phyloP scores from a whole-genome alignment of 2,329 filamentous ascomycete genomes.

The Penicillium sumatraense region DNA sequence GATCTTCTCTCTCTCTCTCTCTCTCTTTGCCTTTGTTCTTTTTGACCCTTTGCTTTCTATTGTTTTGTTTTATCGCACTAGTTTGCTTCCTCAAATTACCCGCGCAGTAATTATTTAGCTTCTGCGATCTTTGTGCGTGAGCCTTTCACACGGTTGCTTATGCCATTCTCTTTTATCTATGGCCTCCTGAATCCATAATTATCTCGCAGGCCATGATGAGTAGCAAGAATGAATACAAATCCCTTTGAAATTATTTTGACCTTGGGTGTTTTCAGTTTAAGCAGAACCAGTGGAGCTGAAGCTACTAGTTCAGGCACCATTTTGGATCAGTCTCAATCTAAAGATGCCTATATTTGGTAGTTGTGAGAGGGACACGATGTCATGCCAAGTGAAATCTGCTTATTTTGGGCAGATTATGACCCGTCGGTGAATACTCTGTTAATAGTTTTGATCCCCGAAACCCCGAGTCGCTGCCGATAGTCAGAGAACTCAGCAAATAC shows the following conservation, averaged over 20 bases:
- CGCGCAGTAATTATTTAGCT: neutral
- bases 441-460: too few species aligned
- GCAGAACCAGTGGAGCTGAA: neutral
- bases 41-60: neutral
- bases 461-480: too few species aligned
- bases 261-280: neutral
- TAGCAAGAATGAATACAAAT: constrained; percentile 20
- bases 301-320: too few species aligned
- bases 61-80: neutral
- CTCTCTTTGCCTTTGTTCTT: constrained; percentile 8
- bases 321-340: too few species aligned
- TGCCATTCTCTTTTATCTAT: constrained; percentile 9
- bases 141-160: constrained; percentile 11
- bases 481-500: too few species aligned
- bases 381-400: too few species aligned
- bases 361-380: too few species aligned
- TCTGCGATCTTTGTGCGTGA: neutral
- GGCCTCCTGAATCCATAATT: constrained; percentile 9
- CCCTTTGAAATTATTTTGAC: neutral
- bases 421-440: too few species aligned
- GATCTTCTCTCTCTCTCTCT: neutral
- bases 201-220: constrained; percentile 15
- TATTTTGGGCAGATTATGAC: too few species aligned
- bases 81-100: neutral
- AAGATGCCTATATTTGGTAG: too few species aligned